These are phyloP conservation scores for Tuber calosporum DNA, from an alignment of 495 filamentous ascomycete genomes.

Conservation along the genomic window DNA sequence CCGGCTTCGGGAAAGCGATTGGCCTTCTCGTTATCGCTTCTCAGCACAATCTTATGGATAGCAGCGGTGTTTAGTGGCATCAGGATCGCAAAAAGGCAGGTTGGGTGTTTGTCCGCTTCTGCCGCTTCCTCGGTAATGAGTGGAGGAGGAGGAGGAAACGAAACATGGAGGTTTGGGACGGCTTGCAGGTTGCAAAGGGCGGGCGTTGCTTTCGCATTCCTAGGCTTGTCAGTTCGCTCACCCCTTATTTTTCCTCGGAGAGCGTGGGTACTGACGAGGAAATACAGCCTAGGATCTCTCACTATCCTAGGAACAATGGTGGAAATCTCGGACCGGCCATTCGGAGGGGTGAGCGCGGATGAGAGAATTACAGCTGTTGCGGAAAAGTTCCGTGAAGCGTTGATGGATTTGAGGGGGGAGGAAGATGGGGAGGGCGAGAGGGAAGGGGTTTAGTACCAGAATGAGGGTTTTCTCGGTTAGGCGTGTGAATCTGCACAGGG, in stretches of 20 bases:
- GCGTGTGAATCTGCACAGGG: too few species aligned
- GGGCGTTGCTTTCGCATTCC: conserved; percentile 27
- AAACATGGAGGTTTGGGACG: conserved; percentile 25
- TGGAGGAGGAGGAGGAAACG: not conserved
- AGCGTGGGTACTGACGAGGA: not conserved
- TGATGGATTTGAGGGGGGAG: conserved; percentile 22
- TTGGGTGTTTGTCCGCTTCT: not conserved
- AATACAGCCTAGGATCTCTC: conserved; percentile 14
- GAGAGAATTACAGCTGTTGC: conserved; percentile 27
- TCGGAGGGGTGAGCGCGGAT: conserved; percentile 27
- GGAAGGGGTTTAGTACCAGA: conserved; percentile 4
- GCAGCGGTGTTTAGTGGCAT: conserved; percentile 23
- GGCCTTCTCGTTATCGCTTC: conserved; percentile 20
- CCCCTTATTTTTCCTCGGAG: not conserved
- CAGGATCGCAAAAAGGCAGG: conserved; percentile 9
- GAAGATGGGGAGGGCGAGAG: conserved; percentile 14
- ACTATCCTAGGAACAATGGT: conserved; percentile 21
- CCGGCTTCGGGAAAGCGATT: conserved; percentile 23
- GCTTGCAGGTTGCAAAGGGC: conserved; percentile 28
- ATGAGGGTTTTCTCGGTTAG: not conserved
- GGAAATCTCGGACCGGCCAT: conserved; percentile 31
- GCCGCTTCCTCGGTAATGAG: not conserved
- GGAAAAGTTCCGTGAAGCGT: conserved; percentile 32
- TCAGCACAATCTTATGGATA: conserved; percentile 24
- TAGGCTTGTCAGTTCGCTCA: conserved; percentile 19